These are phyloP conservation scores for Crithidia brevicula DNA, from an alignment of 208 protist species.

Conservation along the genomic window DNA sequence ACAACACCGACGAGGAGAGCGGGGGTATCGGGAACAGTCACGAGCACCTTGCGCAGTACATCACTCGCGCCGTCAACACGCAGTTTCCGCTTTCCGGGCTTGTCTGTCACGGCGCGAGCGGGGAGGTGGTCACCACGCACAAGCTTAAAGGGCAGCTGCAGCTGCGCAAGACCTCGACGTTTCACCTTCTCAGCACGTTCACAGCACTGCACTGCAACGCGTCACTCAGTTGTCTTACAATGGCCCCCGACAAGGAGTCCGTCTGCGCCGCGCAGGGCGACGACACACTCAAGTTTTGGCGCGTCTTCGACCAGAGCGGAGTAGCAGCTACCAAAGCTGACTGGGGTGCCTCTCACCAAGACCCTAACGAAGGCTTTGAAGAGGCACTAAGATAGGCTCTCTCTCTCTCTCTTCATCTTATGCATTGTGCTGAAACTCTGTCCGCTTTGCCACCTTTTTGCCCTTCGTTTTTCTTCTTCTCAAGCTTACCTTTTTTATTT, in stretches of 20 bases:
- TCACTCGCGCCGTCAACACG: constrained; percentile 66
- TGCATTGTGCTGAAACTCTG: no score
- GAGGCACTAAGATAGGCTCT: background rate
- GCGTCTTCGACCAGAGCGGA: constrained; percentile 50
- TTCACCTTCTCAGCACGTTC: constrained; percentile 70
- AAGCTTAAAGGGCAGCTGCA: constrained; percentile 70
- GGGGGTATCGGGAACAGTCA: background rate
- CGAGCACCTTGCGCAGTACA: constrained; percentile 32
- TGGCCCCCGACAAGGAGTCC: constrained; percentile 64
- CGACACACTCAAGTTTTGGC: constrained; percentile 89
- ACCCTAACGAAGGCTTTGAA: constrained; percentile 2
- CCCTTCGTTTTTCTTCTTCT: constrained; percentile 16
- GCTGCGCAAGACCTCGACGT: constrained; percentile 60
- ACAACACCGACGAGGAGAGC: constrained; percentile 22
- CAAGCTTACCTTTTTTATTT: constrained; percentile 7
- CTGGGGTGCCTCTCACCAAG: constrained; percentile 14
- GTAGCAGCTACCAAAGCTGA: background rate
- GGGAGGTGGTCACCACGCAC: constrained; percentile 70
- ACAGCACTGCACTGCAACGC: constrained; percentile 54
- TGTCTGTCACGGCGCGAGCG: constrained; percentile 36
- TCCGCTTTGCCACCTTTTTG: no score
- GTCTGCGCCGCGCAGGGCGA: constrained; percentile 80
- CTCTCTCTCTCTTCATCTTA: background rate
- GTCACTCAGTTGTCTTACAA: constrained; percentile 59
- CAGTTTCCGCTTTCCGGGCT: constrained; percentile 69